Conservation (phyloP, 257 asterid genomes). For the Penstemon barbatus region DNA sequence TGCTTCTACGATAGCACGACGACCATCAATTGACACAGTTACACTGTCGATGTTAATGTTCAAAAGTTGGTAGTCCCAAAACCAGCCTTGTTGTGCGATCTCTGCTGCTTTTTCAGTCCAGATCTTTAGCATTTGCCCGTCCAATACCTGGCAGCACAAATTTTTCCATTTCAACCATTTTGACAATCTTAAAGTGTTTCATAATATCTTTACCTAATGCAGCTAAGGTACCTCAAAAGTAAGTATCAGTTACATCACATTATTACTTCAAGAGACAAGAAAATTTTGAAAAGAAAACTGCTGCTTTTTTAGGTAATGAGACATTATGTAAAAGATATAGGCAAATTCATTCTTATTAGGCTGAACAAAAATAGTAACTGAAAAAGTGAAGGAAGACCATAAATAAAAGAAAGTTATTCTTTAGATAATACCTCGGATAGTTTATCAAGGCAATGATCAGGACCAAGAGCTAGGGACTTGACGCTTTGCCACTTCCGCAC, state of each 20-base stretch:
- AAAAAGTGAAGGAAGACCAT: background rate
- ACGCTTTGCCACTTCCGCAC: slow-evolving; percentile 86
- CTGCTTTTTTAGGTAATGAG: too few species aligned
- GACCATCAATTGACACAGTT: slow-evolving; percentile 83
- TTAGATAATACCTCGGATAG: slow-evolving; percentile 61
- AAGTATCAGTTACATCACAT: too few species aligned
- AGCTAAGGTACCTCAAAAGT: too few species aligned
- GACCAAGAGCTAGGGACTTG: slow-evolving; percentile 92
- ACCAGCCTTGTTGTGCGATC: slow-evolving; percentile 87
- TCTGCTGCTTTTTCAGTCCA: slow-evolving; percentile 87
- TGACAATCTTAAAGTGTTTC: too few species aligned
- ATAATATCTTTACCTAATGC: too few species aligned
- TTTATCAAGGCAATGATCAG: slow-evolving; percentile 65
- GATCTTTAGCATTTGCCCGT: slow-evolving; percentile 91
- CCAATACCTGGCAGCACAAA: slow-evolving; percentile 66
- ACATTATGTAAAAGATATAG: too few species aligned
- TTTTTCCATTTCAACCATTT: background rate
- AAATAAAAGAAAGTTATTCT: background rate
- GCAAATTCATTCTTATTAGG: too few species aligned
- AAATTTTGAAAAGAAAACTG: too few species aligned
- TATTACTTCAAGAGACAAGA: too few species aligned
- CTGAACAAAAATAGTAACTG: too few species aligned
- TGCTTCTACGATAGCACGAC: slow-evolving; percentile 87
- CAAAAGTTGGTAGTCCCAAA: slow-evolving; percentile 72
- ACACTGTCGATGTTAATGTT: slow-evolving; percentile 83